Base-by-base conservation (phyloP, 208 protist genomes). In the Phytomonas francai region DNA sequence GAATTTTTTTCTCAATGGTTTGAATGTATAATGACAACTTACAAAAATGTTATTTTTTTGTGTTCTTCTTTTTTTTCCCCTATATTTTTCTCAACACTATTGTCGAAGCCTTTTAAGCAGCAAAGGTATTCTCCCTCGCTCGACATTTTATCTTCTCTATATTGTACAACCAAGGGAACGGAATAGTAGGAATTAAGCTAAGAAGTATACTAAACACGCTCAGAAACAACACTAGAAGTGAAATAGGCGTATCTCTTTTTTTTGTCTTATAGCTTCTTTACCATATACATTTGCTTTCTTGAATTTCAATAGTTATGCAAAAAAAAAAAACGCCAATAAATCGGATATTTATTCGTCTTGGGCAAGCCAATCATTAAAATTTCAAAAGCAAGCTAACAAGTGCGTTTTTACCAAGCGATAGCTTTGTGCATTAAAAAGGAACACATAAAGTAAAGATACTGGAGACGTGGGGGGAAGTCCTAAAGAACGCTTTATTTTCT, bases 71-170 rank as follows among this genome's bases (percentile, higher is more conserved):
- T 25, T 27, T 57, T 30, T 30, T 68, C 36, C 33, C 54, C 57
- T 60, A 61, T 42, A 63, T 31, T 62, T 59, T 57, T 22, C 42
- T 54, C 45, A 54, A 54, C 45, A 54, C 8, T 60, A 42, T 42
- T 12, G 22, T 3, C 28, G 42, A 57, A 28, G 33, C 34, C 30
- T 45, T 32, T 27, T 59, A 67, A 39, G n/a, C 30, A 39, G 22
- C 4, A 42, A 42, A 63, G 34, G 34, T 30, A 42, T 72, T 34
- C 19, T 59, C 27, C n/a, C 56, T 42, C 14, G 31, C 65, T 39
- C 33, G 45, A 67, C 39, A 33, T 65, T 70, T 61, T 70, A 31
- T 58, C 28, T 64, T 61, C 11, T 69, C 57, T 62, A 29, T 66
- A 51, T 34, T 65, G 3, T 51, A 54, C 36, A 19, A 25, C 30